Evolutionary conservation across 2,329 filamentous ascomycete genomes (phyloP).

Genomic region (Cyphellophora attinorum): DNA sequence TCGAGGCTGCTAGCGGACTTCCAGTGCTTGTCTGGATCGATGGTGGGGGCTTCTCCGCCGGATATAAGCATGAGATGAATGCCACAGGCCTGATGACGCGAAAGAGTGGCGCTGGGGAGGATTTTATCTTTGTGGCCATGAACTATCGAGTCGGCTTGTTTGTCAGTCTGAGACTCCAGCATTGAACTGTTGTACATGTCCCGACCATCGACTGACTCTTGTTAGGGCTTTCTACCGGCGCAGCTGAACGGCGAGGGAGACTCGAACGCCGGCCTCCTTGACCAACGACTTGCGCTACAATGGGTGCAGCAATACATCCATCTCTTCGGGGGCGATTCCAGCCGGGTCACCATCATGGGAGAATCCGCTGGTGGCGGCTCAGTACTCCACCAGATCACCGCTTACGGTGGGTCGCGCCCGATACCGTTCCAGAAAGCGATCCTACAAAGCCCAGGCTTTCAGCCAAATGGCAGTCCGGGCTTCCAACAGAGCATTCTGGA

Average conservation of each 20-base stretch:
- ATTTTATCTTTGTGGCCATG: constrained; percentile 22
- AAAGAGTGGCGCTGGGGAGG: too few species aligned
- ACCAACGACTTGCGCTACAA: constrained; percentile 44
- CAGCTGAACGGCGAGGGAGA: constrained; percentile 32
- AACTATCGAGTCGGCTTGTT: too few species aligned
- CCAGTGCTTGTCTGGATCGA: constrained; percentile 30
- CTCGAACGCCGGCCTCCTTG: constrained; percentile 41
- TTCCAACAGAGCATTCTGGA: constrained; percentile 28
- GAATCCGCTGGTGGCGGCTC: constrained; percentile 44
- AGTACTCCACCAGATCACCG: constrained; percentile 47
- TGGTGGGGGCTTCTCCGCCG: constrained; percentile 40
- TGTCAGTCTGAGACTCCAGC: too few species aligned
- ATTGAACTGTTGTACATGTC: constrained; percentile 39
- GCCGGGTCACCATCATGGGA: constrained; percentile 41
- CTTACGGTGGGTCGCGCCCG: constrained; percentile 33
- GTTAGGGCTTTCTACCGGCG: constrained; percentile 40
- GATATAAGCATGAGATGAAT: constrained; percentile 33
- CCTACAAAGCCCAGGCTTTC: constrained; percentile 32
- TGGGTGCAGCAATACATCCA: constrained; percentile 48
- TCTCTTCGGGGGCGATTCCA: constrained; percentile 45
- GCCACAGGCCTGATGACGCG: too few species aligned
- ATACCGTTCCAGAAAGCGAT: constrained; percentile 30
- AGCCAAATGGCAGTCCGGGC: constrained; percentile 24
- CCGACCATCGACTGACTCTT: too few species aligned
- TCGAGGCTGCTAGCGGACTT: too few species aligned